These are phyloP conservation scores for Candida sakaeoensis DNA, from an alignment of 805 yeast genomes.

Conservation along the genomic window DNA sequence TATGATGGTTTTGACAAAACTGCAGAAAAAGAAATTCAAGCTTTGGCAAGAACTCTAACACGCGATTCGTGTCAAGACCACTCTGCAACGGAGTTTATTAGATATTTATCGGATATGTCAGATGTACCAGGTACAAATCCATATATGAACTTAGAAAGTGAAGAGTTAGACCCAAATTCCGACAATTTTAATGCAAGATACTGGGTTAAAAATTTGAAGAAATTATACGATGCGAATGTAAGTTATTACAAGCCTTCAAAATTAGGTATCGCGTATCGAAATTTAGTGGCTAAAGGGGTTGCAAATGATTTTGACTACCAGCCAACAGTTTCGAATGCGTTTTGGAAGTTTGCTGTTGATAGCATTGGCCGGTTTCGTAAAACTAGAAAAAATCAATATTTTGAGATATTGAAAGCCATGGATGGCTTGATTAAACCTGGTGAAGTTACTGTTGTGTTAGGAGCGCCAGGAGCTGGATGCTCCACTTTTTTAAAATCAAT, in stretches of 20 bases:
- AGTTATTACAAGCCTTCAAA: conserved; percentile 60
- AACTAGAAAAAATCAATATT: conserved; percentile 19
- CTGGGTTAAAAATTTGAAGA: conserved; percentile 65
- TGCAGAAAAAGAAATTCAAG: conserved; percentile 29
- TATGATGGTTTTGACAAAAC: conserved; percentile 31
- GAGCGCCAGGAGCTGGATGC: conserved; percentile 39
- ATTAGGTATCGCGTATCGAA: conserved; percentile 55
- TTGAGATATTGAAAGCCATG: conserved; percentile 59
- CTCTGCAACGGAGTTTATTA: conserved; percentile 12
- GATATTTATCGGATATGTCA: conserved; percentile 46
- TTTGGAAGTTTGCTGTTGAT: conserved; percentile 17
- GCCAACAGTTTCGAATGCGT: conserved; percentile 45
- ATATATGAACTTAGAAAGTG: conserved; percentile 17
- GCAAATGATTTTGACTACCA: conserved; percentile 48
- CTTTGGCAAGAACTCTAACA: conserved; percentile 42
- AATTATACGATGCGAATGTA: conserved; percentile 48
- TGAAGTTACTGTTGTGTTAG: conserved; percentile 35
- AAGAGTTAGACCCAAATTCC: conserved; percentile 54
- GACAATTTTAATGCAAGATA: conserved; percentile 54
- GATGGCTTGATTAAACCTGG: conserved; percentile 40
- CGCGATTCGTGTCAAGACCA: conserved; percentile 6
- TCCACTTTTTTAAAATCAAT: conserved; percentile 34
- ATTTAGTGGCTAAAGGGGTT: conserved; percentile 58
- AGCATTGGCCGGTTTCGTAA: conserved; percentile 7
- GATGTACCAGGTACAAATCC: conserved; percentile 47